A percentile compares a stretch with the other conserved stretches of the same genome.
Conservation (phyloP, 2,329 filamentous ascomycete genomes). For the Dichotomopilus funicola region DNA sequence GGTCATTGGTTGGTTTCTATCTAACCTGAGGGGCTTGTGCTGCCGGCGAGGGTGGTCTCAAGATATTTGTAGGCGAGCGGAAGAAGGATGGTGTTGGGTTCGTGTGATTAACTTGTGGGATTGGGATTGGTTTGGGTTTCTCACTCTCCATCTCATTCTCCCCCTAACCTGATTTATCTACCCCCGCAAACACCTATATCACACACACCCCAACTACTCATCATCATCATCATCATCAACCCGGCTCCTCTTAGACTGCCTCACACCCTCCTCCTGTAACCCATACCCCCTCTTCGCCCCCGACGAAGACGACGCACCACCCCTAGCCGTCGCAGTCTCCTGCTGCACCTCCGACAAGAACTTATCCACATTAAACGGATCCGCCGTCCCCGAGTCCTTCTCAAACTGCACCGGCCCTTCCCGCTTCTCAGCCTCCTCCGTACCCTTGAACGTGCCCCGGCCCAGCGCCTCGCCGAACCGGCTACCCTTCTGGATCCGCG, state of each 20-base stretch:
- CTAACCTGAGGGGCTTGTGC: too few species aligned
- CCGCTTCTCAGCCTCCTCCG: slow-evolving; percentile 73
- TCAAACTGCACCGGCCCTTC: slow-evolving; percentile 96
- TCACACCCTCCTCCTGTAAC: slow-evolving; percentile 58
- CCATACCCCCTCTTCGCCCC: slow-evolving; percentile 64
- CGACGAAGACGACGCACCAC: slow-evolving; percentile 38
- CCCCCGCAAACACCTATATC: not conserved
- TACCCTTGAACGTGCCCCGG: slow-evolving; percentile 84
- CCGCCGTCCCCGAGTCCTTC: slow-evolving; percentile 56
- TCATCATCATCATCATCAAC: slow-evolving; percentile 66
- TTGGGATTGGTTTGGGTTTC: not conserved
- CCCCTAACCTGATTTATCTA: not conserved
- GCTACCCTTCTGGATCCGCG: slow-evolving; percentile 76
- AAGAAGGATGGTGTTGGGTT: too few species aligned
- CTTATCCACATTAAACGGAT: slow-evolving; percentile 91
- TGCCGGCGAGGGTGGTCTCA: too few species aligned
- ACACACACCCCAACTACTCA: not conserved
- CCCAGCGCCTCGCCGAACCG: slow-evolving; percentile 83
- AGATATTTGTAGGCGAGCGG: too few species aligned
- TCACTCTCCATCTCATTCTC: not conserved
- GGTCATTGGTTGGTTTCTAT: too few species aligned
- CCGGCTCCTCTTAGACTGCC: slow-evolving; percentile 64
- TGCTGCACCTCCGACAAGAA: slow-evolving; percentile 78
- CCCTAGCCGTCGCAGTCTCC: slow-evolving; percentile 9
- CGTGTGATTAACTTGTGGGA: too few species aligned